These are phyloP conservation scores for Auxenochlorella pyrenoidosa DNA, from an alignment of 139 green algal species.

Conservation along the genomic window DNA sequence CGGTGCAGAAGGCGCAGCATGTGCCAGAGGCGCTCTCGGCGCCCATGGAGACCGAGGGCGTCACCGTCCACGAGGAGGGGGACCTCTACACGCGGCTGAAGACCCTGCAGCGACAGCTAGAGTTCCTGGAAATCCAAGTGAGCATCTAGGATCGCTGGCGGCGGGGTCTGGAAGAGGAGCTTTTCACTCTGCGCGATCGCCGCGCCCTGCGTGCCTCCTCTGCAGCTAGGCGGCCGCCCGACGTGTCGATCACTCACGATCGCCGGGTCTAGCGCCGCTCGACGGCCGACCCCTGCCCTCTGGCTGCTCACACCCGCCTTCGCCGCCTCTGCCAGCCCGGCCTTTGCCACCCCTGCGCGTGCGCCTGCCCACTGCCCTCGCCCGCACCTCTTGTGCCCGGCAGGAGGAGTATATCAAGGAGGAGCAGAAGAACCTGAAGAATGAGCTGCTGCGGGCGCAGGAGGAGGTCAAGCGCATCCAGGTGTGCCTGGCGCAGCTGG, in stretches of 20 bases:
- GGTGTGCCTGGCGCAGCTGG: constrained; percentile 32
- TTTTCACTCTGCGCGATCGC: neutral
- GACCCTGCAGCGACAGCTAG: constrained; percentile 91
- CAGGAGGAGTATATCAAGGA: constrained; percentile 99
- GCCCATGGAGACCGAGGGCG: neutral
- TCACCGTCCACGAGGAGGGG: neutral
- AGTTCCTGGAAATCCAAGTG: constrained; percentile 98
- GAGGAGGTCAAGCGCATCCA: constrained; percentile 98
- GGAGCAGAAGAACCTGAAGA: constrained; percentile 98
- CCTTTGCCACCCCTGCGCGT: too few relatives aligned
- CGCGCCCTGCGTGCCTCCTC: neutral
- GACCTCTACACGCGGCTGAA: constrained; percentile 94
- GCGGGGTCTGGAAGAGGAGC: neutral
- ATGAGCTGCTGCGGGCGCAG: constrained; percentile 96
- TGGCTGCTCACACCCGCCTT: too few relatives aligned
- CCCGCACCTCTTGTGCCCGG: neutral
- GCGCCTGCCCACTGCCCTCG: neutral
- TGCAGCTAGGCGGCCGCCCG: neutral
- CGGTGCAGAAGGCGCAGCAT: neutral
- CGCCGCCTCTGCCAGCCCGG: too few relatives aligned
- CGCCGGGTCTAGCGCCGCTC: neutral
- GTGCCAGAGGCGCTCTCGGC: neutral
- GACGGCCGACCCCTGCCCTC: too few relatives aligned
- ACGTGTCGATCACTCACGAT: neutral
- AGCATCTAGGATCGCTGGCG: neutral